Evolutionary conservation across 106 monocot species (phyloP), one percentile per base, ranked within the genome.

Genomic region (Alisma plantagoaquatica): DNA sequence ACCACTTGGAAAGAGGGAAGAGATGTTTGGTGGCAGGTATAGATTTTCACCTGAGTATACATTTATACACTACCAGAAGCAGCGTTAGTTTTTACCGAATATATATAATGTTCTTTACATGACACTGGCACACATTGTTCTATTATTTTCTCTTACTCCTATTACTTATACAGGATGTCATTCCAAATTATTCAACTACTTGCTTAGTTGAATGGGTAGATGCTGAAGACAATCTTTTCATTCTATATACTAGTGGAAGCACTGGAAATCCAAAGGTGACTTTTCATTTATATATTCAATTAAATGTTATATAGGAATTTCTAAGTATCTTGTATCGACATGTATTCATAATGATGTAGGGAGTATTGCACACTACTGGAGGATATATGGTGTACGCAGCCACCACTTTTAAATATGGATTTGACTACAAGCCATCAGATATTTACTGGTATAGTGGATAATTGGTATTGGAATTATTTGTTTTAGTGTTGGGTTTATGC

Each of bases 1-100:
- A 96, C 89, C 26, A 85, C 88, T 54, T 96, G 96, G 96, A 70
- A 71, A 31, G 77, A 69, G 23, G 78, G 70, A 57, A 80, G 96
- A 67, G 96, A 96, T 68, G 33, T 85, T 65, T 96, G 96, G 96
- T 96, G 96, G 96, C 89, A 89, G 92, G 92, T 87, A 38, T 38
- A 14, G 35, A 7, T 38, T 38, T 38, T 7, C 35, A 7, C 14
- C 35, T 7, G 35, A 38, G 35, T 6, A 38, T 38, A 38, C 14
- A 14, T 38, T 38, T 7, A 38, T 7, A 38, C 14, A 38, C 14
- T 6, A 7, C 14, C 14, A 7, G 6, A 38, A 7, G 35, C 35
- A 38, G 14, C 14, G 14, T 6, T 38, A 38, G 35, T 6, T 14
- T 38, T 6, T 38, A 38, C 6, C 14, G 9, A 38, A 38, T 38